These are phyloP conservation scores for Alternaria solani DNA, from an alignment of 2,329 filamentous ascomycete genomes.

Conservation along the genomic window DNA sequence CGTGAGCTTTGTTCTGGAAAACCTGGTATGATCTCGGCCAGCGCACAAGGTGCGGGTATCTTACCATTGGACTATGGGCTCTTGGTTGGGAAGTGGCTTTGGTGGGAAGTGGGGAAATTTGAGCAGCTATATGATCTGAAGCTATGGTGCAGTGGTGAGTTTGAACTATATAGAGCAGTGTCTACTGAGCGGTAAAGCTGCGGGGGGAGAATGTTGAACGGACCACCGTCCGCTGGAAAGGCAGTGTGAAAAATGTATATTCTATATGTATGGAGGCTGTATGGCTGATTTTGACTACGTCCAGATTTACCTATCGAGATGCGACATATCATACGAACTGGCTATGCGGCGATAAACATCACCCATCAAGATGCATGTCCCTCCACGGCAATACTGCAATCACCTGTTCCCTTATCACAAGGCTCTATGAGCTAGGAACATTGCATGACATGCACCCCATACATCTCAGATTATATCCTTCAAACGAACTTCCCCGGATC, in stretches of 20 bases:
- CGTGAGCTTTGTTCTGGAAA: not conserved
- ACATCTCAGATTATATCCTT: not conserved
- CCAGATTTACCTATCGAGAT: no score
- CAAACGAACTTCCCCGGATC: not conserved
- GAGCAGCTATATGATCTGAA: no score
- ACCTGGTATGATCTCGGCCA: not conserved
- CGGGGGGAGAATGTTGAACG: not conserved
- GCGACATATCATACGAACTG: not conserved
- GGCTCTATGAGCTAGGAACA: not conserved
- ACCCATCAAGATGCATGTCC: not conserved
- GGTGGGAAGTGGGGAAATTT: no score
- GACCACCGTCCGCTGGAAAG: no score
- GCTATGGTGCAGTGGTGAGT: no score
- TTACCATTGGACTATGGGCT: not conserved
- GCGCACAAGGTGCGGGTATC: not conserved
- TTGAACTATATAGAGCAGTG: no score
- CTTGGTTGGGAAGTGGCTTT: no score
- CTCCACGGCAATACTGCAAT: not conserved
- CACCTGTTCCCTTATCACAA: not conserved
- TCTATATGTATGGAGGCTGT: not conserved
- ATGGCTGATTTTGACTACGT: fast-evolving
- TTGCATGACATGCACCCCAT: no score
- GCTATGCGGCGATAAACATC: not conserved
- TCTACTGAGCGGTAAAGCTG: no score
- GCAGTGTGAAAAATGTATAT: not conserved